phyloP scores from a whole-genome alignment of 352 stramenopile genomes.

The Vaucheria bursata region DNA sequence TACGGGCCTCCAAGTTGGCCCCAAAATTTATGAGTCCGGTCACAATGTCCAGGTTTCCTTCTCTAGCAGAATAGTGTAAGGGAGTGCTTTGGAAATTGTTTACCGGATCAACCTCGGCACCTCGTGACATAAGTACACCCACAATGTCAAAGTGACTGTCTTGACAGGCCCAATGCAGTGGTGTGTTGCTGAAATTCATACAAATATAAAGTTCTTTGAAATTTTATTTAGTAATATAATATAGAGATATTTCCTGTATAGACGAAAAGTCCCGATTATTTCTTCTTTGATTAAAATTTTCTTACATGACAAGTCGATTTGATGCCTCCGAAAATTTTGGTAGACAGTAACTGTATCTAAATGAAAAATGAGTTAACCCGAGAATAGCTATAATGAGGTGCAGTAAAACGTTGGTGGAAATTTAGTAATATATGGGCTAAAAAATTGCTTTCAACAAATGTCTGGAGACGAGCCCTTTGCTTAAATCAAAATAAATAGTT shows the following conservation, averaged over 20 bases:
- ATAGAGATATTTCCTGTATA: neutral
- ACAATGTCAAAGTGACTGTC: slow-evolving; percentile 48
- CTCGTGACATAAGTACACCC: slow-evolving; percentile 42
- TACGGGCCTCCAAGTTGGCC: slow-evolving; percentile 40
- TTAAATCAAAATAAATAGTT: too few species aligned
- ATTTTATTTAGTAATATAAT: neutral
- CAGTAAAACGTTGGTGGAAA: too few species aligned
- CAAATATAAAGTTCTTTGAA: neutral
- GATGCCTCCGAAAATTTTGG: neutral
- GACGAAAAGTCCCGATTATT: neutral
- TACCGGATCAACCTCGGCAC: slow-evolving; percentile 38
- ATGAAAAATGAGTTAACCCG: too few species aligned
- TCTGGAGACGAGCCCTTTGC: too few species aligned
- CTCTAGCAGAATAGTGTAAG: neutral
- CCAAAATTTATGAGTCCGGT: slow-evolving; percentile 38
- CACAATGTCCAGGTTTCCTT: slow-evolving; percentile 45
- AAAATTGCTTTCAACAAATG: too few species aligned
- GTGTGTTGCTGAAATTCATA: slow-evolving; percentile 19
- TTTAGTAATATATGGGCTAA: too few species aligned
- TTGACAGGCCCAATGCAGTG: slow-evolving; percentile 42
- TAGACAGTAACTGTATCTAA: too few species aligned
- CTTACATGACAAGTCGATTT: neutral
- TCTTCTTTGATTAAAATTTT: neutral
- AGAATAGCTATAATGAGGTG: too few species aligned
- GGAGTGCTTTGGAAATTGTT: slow-evolving; percentile 45